Evolutionary conservation across 2,329 filamentous ascomycete genomes (phyloP).

Genomic region (Sporothrix variecibatus): DNA sequence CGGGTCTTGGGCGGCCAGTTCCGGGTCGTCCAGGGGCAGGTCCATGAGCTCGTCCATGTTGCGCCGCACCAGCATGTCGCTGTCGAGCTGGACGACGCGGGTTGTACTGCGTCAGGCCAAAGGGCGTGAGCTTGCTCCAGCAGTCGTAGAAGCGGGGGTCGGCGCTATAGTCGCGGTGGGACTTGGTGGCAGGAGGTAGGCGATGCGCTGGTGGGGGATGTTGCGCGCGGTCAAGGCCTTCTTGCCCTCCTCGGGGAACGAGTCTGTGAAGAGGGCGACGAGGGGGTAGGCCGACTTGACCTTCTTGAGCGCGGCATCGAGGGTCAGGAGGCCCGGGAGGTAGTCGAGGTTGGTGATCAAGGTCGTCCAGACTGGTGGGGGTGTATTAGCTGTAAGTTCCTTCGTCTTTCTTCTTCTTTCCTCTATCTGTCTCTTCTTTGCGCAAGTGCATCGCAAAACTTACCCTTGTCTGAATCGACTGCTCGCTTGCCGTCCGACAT

Average conservation of each 20-base stretch:
- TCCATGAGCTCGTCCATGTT: constrained; percentile 96
- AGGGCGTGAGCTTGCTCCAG: constrained; percentile 84
- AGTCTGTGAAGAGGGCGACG: constrained; percentile 78
- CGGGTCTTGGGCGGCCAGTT: constrained; percentile 28
- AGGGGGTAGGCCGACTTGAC: constrained; percentile 71
- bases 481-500: constrained; percentile 40
- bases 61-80: constrained; percentile 78
- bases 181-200: constrained; percentile 66
- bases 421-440: background rate
- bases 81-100: constrained; percentile 80
- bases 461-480: constrained; percentile 39
- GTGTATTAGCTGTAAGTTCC: background rate
- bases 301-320: constrained; percentile 73
- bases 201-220: constrained; percentile 70
- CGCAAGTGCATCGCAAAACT: background rate
- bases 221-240: constrained; percentile 67
- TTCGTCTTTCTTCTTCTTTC: background rate
- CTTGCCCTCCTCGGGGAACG: constrained; percentile 69
- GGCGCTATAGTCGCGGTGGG: constrained; percentile 66
- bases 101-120: constrained; percentile 74
- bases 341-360: constrained; percentile 85
- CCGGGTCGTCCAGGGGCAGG: constrained; percentile 55
- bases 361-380: constrained; percentile 70
- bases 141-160: constrained; percentile 87
- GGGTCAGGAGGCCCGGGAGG: constrained; percentile 77